Percentiles rank a stretch among this genome's conserved stretches.
Conservation (phyloP, 371 early-diverging fungal genomes). For the Mortierella sp. region DNA sequence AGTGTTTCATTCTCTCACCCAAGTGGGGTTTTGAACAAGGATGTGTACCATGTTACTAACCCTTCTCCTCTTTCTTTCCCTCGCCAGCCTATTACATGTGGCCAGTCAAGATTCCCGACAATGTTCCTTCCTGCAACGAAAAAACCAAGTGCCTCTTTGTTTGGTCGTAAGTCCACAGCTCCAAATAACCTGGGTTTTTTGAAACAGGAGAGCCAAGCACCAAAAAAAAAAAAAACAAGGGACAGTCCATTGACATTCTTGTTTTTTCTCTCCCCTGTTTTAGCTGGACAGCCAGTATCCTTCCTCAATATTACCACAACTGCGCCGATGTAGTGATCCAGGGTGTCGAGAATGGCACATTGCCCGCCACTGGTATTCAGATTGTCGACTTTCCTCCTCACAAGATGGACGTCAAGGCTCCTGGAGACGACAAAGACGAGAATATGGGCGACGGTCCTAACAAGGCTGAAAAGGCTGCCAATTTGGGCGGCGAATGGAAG, state of each 20-base stretch:
- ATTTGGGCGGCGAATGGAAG: not conserved
- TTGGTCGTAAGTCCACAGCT: conserved; percentile 53
- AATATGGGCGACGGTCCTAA: conserved; percentile 29
- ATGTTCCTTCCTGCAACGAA: conserved; percentile 57
- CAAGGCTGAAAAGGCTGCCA: conserved; percentile 3
- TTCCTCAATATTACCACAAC: conserved; percentile 78
- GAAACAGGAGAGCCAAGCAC: too few species aligned
- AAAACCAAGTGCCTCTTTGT: conserved; percentile 58
- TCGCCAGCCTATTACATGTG: conserved; percentile 31
- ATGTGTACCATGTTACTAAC: too few species aligned
- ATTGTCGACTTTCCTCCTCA: conserved; percentile 19
- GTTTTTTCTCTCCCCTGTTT: not conserved
- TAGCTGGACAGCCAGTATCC: conserved; percentile 69
- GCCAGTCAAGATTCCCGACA: conserved; percentile 63
- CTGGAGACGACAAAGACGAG: conserved; percentile 25
- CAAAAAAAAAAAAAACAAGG: too few species aligned
- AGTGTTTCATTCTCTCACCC: not conserved
- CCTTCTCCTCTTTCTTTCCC: too few species aligned
- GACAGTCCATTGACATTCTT: not conserved
- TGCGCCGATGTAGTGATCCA: conserved; percentile 71
- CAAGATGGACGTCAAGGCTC: not conserved
- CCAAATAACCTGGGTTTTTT: too few species aligned
- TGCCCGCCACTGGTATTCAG: conserved; percentile 8
- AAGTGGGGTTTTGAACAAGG: too few species aligned
- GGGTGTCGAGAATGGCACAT: conserved; percentile 25